These are phyloP conservation scores for Neurospora sp. DNA, from an alignment of 495 filamentous ascomycete genomes.

Conservation along the genomic window DNA sequence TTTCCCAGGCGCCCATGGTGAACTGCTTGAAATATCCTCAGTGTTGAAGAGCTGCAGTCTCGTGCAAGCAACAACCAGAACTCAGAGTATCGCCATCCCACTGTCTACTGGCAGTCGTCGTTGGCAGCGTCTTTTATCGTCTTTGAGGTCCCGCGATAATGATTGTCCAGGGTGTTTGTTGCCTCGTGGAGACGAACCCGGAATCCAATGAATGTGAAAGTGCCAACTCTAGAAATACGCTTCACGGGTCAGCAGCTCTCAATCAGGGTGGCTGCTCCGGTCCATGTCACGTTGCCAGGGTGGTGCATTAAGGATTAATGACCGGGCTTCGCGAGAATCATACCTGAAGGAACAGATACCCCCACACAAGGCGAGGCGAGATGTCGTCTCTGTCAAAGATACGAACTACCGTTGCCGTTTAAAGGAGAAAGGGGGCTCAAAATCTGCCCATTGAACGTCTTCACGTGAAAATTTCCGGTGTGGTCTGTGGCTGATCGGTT, in stretches of 20 bases:
- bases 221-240: not conserved
- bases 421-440: not conserved
- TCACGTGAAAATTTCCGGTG: not conserved
- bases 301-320: not conserved
- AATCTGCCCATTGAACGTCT: not conserved
- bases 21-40: not conserved
- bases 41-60: slow-evolving; percentile 6
- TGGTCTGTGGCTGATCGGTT: not conserved
- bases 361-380: not conserved
- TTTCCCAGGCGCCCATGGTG: slow-evolving; percentile 43
- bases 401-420: not conserved
- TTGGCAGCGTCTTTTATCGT: not conserved
- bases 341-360: not conserved
- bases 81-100: slow-evolving; percentile 14
- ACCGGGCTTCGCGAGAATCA: not conserved
- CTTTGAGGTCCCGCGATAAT: not conserved
- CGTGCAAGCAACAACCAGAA: not conserved
- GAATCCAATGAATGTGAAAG: slow-evolving; percentile 5
- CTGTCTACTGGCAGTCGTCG: not conserved
- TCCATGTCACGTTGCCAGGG: not conserved
- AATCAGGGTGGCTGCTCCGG: not conserved
- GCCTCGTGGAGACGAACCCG: not conserved
- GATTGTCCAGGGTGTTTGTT: not conserved
- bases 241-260: not conserved
- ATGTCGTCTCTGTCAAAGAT: not conserved